Percentiles rank a stretch among this genome's conserved stretches.
Evolutionary conservation across 768 basidiomycete genomes (phyloP).

Genomic region (Termitomyces bulborhizus): DNA sequence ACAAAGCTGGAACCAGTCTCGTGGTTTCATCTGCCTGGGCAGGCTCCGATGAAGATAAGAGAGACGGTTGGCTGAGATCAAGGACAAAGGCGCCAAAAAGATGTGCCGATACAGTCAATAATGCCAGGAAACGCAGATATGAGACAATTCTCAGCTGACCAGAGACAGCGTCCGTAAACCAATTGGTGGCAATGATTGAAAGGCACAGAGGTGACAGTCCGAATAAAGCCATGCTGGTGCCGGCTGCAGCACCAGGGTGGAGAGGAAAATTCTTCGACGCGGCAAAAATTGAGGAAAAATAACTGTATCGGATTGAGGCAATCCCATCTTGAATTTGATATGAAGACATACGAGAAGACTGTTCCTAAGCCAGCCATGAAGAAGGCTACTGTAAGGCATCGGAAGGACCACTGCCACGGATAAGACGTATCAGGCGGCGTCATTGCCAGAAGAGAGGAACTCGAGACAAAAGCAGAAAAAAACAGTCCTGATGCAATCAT

Average conservation of each 20-base stretch:
- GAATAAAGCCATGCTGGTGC: slow-evolving; percentile 64
- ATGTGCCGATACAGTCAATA: slow-evolving; percentile 47
- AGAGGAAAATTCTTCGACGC: slow-evolving; percentile 66
- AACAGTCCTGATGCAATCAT: slow-evolving; percentile 55
- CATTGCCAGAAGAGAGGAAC: slow-evolving; percentile 50
- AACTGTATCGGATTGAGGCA: slow-evolving; percentile 26
- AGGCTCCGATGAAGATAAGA: not conserved
- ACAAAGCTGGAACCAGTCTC: slow-evolving; percentile 18
- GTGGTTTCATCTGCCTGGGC: slow-evolving; percentile 23
- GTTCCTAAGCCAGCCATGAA: slow-evolving; percentile 62
- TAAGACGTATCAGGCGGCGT: slow-evolving; percentile 30
- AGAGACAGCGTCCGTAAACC: slow-evolving; percentile 44
- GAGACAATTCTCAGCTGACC: slow-evolving; percentile 36
- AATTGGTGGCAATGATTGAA: slow-evolving; percentile 54
- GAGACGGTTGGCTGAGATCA: slow-evolving; percentile 10
- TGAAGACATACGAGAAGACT: slow-evolving; percentile 58
- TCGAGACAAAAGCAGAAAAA: slow-evolving; percentile 52
- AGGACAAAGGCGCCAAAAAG: slow-evolving; percentile 45
- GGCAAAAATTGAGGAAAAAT: slow-evolving; percentile 71
- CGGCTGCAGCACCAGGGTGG: slow-evolving; percentile 61
- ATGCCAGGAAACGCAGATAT: slow-evolving; percentile 54
- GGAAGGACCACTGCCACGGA: slow-evolving; percentile 40
- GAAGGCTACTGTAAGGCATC: slow-evolving; percentile 50
- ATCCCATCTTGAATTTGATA: not conserved
- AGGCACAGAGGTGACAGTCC: slow-evolving; percentile 79